Evolutionary conservation across 2,329 filamentous ascomycete genomes (phyloP).

Genomic region (Thelonectria blattea): DNA sequence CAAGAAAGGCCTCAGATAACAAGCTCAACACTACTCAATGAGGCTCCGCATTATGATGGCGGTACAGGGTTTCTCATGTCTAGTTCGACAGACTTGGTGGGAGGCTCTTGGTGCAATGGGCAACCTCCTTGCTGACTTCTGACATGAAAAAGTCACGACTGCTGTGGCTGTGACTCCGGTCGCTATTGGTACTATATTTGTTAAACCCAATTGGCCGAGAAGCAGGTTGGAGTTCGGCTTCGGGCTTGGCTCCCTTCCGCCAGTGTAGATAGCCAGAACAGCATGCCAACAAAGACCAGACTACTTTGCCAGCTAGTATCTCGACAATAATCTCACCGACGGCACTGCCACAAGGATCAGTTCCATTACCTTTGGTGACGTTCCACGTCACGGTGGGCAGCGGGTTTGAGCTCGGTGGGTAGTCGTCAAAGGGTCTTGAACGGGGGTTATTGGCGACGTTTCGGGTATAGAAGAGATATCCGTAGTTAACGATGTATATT

Average conservation of each 20-base stretch:
- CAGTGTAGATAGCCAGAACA: constrained; percentile 16
- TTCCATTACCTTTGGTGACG: neutral
- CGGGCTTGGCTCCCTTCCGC: constrained; percentile 6
- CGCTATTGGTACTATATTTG: constrained; percentile 5
- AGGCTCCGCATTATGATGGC: too few species aligned
- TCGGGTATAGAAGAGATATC: constrained; percentile 1
- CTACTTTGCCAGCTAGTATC: constrained; percentile 5
- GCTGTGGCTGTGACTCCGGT: neutral
- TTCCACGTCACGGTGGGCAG: neutral
- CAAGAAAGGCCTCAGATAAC: too few species aligned
- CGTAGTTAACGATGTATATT: neutral
- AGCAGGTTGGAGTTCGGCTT: constrained; percentile 5
- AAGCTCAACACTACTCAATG: too few species aligned
- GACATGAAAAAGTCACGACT: too few species aligned
- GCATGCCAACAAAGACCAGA: neutral
- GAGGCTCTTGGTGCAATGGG: neutral
- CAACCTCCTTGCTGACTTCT: constrained; percentile 1
- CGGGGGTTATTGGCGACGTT: constrained; percentile 3
- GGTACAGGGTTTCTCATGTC: neutral
- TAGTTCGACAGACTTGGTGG: constrained; percentile 20
- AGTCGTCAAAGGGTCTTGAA: neutral
- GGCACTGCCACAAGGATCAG: neutral
- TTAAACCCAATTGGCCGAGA: constrained; percentile 10
- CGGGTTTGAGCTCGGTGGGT: neutral
- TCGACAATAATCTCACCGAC: constrained; percentile 19